Base-by-base conservation (phyloP, 2,329 filamentous ascomycete species). In the Colletotrichum musicola region DNA sequence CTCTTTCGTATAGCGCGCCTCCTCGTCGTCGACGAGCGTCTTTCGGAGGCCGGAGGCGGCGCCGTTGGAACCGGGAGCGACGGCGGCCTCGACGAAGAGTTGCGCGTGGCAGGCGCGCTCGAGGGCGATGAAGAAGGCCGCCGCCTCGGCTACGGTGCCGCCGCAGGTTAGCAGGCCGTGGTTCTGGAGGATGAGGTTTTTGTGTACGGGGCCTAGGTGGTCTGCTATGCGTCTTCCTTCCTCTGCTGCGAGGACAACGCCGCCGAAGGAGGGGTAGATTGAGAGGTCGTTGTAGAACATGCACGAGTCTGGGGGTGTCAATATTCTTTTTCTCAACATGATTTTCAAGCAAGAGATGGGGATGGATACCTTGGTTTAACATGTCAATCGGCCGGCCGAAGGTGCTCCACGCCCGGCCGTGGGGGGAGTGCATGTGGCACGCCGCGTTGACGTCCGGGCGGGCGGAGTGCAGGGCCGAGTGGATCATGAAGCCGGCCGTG, bases 121-220 rank as follows among this genome's bases (percentile, higher is more conserved):
- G 73, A 93, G 83, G 4, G 89, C 79, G 3, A 88, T 88, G 75
- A 92, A 93, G 62, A 93, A 79, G 71, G 88, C 92, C 0, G 89
- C 90, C 0, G 91, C 91, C 77, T 93, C 91, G 70, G 92, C 91
- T 3, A 93, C 89, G 0, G 91, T 93, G 0, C 77, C 75, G 0
- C 92, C 91, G 0, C 90, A 88, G 0, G 90, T 92, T 49, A 93
- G 76, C 4, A 93, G 78, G 0, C 91, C 92, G 74, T 93, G 91
- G 75, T 93, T 93, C 72, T 89, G 83, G 46, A 93, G 77, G 56
- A 93, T 90, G 72, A 89, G 81, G 16, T 85, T 89, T 76, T 84
- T 91, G 68, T 85, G 87, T 0, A 81, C 77, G 0, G 71, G 66
- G 0, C 91, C 91, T 1, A 93, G 80, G 0, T 90, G 86, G 16